Evolutionary conservation across 176 grass and related monocot species (phyloP).

Genomic region (Avena sativa): DNA sequence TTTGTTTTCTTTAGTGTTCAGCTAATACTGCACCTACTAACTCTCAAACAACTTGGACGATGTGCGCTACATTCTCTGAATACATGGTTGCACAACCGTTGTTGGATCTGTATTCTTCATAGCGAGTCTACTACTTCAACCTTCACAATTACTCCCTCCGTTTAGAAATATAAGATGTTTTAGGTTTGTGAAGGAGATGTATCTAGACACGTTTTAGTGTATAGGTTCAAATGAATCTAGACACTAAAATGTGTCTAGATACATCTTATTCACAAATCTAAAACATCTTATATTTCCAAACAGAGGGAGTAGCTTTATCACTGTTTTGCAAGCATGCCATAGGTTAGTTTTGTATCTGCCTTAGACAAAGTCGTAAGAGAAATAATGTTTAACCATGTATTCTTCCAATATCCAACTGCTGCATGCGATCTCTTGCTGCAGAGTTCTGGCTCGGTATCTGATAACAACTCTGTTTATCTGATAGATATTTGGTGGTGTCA

Average conservation of each 20-base stretch:
- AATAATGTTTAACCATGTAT: conserved; percentile 2
- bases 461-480: conserved; percentile 40
- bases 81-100: conserved; percentile 95
- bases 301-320: too few relatives aligned
- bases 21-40: conserved; percentile 40
- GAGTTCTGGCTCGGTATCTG: not conserved
- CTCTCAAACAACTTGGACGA: conserved; percentile 94
- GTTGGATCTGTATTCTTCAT: conserved; percentile 98
- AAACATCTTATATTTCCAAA: too few relatives aligned
- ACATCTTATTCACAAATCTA: too few relatives aligned
- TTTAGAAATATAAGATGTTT: too few relatives aligned
- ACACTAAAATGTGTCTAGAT: too few relatives aligned
- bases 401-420: not conserved
- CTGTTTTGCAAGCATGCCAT: not conserved
- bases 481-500: conserved; percentile 98
- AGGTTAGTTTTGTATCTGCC: not conserved
- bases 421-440: not conserved
- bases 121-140: conserved; percentile 49
- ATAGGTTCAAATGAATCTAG: too few relatives aligned
- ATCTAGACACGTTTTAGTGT: too few relatives aligned
- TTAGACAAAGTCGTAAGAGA: not conserved
- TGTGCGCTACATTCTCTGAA: conserved; percentile 91
- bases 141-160: conserved; percentile 17
- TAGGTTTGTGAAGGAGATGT: too few relatives aligned
- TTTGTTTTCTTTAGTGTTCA: conserved; percentile 63